Percentiles rank a stretch among this genome's conserved stretches.
phyloP scores from a whole-genome alignment of 257 asterid genomes.

The Solanum etuberosum region DNA sequence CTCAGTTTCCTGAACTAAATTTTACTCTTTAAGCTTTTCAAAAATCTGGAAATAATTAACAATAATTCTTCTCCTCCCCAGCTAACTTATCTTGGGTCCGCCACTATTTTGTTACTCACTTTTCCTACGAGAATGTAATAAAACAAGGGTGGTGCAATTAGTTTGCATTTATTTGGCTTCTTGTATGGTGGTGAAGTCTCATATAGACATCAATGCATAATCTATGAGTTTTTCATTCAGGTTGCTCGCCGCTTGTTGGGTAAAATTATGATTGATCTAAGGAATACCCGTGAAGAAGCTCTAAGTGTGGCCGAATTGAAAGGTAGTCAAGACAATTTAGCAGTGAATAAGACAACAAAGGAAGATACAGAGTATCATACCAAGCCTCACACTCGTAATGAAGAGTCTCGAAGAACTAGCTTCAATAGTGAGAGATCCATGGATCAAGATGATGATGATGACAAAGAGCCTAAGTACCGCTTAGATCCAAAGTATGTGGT shows the following conservation, averaged over 20 bases:
- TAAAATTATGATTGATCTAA: constrained; percentile 68
- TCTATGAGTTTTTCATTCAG: constrained; percentile 21
- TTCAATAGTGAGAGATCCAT: constrained; percentile 71
- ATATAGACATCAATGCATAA: not conserved
- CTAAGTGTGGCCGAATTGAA: constrained; percentile 73
- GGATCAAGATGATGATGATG: constrained; percentile 83
- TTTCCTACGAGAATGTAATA: not conserved
- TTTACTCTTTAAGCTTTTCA: not conserved
- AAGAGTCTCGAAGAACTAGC: constrained; percentile 69
- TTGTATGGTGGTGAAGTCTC: not conserved
- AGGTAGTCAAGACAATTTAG: constrained; percentile 47
- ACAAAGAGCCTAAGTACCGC: constrained; percentile 87
- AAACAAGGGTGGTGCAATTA: not conserved
- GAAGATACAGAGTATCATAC: constrained; percentile 42
- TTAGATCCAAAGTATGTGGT: constrained; percentile 70
- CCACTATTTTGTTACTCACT: not conserved
- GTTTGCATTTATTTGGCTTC: not conserved
- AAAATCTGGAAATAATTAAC: not conserved
- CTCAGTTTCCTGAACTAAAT: not conserved
- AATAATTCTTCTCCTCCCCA: not conserved
- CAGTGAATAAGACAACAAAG: constrained; percentile 16
- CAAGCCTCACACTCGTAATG: constrained; percentile 39
- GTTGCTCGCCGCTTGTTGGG: constrained; percentile 94
- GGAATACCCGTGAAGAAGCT: constrained; percentile 91
- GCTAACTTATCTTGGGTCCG: not conserved